Base-by-base conservation (phyloP, 108 stramenopile genomes). In the Nitzschia sp. region DNA sequence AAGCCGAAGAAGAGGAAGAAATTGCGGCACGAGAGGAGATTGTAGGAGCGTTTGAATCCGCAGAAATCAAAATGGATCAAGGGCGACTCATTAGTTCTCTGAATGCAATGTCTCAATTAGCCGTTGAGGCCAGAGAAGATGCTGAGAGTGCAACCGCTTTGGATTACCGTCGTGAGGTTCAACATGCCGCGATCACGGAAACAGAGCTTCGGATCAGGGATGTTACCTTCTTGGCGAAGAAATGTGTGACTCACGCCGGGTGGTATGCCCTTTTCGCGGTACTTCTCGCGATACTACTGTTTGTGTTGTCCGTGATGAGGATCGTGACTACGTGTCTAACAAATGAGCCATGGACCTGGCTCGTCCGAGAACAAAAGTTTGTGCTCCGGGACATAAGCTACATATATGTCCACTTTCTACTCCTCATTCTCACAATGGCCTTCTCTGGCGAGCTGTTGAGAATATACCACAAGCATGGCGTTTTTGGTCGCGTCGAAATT, bases 341-440 rank as follows among this genome's bases (percentile, higher is more conserved):
- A 3, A 30, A 29, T 15, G 61, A 47, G 21, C 71, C 71, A 9
- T 34, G 62, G 19, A 32, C 25, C n/a, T 72, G 71, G 71, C n/a
- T 72, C 42, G 17, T 72, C 17, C 42, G 55, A 19, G 54, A 64
- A 26, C 25, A 0, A 19, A 53, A 62, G 26, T 42, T 55, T 21
- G 17, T 36, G 5, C 0, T 5, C 18, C 71, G 62, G 25, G 71
- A 72, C 61, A 19, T 49, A 3, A 30, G 62, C 18, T 72, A 72
- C 38, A 34, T 72, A 5, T 19, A 54, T 30, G 36, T 27, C 47
- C 71, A 72, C 38, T 8, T 46, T 6, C 54, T 48, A 19, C 38
- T 72, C 24, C 46, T 72, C 15, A 26, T 72, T n/a, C 30, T 72
- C 4, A 19, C 63, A 0, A 58, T 72, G 63, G 71, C 61, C 1